Conservation (phyloP, 129 eudicot genomes). For the Ambrosia trifida region DNA sequence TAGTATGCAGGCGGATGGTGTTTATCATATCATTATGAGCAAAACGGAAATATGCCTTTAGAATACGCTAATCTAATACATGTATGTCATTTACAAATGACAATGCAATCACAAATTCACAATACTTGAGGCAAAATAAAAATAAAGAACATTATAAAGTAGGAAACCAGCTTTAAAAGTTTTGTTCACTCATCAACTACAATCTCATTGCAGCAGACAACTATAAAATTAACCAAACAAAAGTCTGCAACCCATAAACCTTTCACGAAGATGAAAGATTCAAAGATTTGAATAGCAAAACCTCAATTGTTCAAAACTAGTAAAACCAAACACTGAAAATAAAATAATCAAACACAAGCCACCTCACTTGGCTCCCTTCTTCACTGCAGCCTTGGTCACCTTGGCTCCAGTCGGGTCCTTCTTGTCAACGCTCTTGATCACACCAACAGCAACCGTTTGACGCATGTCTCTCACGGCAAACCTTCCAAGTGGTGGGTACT, state of each 20-base stretch:
- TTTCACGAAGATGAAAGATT: constrained; percentile 19
- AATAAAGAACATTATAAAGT: background rate
- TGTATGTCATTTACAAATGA: too few species aligned
- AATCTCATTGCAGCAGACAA: constrained; percentile 25
- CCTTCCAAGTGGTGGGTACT: constrained; percentile 39
- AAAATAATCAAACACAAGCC: constrained; percentile 20
- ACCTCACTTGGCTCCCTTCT: constrained; percentile 48
- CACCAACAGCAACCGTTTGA: constrained; percentile 54
- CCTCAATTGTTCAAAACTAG: constrained; percentile 36
- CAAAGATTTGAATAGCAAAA: constrained; percentile 20
- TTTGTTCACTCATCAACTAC: constrained; percentile 27
- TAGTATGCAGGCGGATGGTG: too few species aligned
- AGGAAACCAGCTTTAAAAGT: constrained; percentile 4
- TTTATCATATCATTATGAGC: too few species aligned
- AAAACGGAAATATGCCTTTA: too few species aligned
- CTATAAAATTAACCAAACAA: constrained; percentile 28
- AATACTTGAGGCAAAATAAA: background rate
- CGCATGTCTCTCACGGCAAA: constrained; percentile 54
- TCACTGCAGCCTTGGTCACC: constrained; percentile 51
- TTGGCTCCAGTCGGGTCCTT: constrained; percentile 53
- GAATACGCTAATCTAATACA: too few species aligned
- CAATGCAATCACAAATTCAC: background rate
- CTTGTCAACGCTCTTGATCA: constrained; percentile 54
- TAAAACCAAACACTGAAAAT: constrained; percentile 4
- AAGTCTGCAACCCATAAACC: constrained; percentile 24